Base-by-base conservation (phyloP, 2,329 filamentous ascomycete species). In the Huntiella bhutanensis region DNA sequence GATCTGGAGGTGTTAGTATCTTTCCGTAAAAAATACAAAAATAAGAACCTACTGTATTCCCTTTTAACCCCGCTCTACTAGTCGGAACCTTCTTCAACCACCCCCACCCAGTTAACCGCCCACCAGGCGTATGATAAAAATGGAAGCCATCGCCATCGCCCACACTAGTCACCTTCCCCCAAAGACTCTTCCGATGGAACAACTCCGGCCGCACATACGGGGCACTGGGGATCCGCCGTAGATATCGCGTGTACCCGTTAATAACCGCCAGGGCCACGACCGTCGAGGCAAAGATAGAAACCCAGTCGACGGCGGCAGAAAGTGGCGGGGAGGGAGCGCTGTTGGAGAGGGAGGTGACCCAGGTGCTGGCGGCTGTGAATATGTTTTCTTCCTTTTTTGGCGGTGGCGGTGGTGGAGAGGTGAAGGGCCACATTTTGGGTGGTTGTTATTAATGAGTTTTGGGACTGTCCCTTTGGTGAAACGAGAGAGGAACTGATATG, bases 121-220 rank as follows among this genome's bases (percentile, higher is more conserved):
- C 91, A n/a, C 88, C 88, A 0, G 91, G 91, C 0, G 86, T 96
- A 60, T 98, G 91, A 59, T 81, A 98, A 41, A 98, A 61, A 54
- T 91, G 81, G 60, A 98, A 95, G 58, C 88, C 88, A 62, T 98
- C 91, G 3, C 86, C 92, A 68, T 98, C 91, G 37, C 92, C 91
- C 17, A 98, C 91, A 54, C 82, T 86, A 10, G 88, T 95, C 37
- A 96, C 91, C 51, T 73, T 73, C 11, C 91, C 91, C 54, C 88
- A 81, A 37, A 98, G 58, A 54, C 75, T 87, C 54, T 82, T 72
- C 51, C 68, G 77, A 40, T 82, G 75, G 58, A 88, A 88, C 57
- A 79, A 80, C 8, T 68, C 66, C 2, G 84, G 81, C 41, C 76
- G 75, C 54, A 98, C 80, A 58, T 86, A 72, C 17, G 73, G 68